phyloP scores from a whole-genome alignment of 495 filamentous ascomycete genomes.

The Xylaria sp. region DNA sequence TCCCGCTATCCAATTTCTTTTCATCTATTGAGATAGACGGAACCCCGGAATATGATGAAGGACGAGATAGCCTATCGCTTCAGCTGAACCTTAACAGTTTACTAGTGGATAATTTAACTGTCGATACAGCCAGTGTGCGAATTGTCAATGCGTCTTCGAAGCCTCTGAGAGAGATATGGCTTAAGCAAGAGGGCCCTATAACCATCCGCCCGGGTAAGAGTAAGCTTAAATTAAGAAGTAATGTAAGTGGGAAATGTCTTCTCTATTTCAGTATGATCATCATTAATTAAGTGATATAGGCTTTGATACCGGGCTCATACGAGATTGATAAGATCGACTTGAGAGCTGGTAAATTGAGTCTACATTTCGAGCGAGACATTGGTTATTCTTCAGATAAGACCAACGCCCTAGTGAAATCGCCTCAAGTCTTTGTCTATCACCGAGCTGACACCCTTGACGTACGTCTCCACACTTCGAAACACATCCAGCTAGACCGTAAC shows the following conservation, averaged over 20 bases:
- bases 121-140: constrained; percentile 71
- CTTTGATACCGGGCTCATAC: constrained; percentile 76
- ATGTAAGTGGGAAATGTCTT: constrained; percentile 44
- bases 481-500: constrained; percentile 77
- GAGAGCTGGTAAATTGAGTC: constrained; percentile 69
- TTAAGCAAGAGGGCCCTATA: constrained; percentile 56
- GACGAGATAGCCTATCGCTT: constrained; percentile 80
- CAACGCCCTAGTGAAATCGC: constrained; percentile 48
- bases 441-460: constrained; percentile 56
- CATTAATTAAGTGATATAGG: constrained; percentile 35
- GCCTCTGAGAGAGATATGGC: constrained; percentile 67
- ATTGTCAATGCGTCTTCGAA: constrained; percentile 59
- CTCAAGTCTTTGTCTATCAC: constrained; percentile 55
- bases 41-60: constrained; percentile 70
- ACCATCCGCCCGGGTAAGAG: constrained; percentile 62
- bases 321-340: constrained; percentile 76
- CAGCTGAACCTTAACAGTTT: constrained; percentile 74
- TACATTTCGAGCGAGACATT: constrained; percentile 65
- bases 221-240: constrained; percentile 57
- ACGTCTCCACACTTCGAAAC: constrained; percentile 53
- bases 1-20: constrained; percentile 78
- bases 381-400: constrained; percentile 51
- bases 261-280: neutral
- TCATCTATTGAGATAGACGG: constrained; percentile 71
- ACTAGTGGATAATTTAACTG: constrained; percentile 70